phyloP scores from a whole-genome alignment of 2,329 filamentous ascomycete species.

The Xylariaceae sp. region DNA sequence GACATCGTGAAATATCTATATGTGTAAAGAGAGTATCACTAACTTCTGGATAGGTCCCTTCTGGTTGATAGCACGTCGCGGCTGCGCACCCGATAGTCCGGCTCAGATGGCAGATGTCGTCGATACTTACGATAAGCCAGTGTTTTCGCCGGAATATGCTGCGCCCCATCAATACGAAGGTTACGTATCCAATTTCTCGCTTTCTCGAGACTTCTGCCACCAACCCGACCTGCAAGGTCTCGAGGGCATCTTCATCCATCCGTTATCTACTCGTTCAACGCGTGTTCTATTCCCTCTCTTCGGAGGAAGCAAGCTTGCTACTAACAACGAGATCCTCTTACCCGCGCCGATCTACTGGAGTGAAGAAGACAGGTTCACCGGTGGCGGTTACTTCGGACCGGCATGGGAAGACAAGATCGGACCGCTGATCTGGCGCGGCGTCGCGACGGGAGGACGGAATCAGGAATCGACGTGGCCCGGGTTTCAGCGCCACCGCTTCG shows the following conservation, averaged over 20 bases:
- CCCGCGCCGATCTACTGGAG: constrained; percentile 66
- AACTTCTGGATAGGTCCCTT: constrained; percentile 39
- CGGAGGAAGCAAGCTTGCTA: constrained; percentile 61
- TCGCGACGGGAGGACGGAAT: constrained; percentile 60
- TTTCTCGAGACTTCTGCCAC: constrained; percentile 58
- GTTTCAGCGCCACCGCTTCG: constrained; percentile 71
- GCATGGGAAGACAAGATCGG: constrained; percentile 54
- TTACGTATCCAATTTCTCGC: constrained; percentile 57
- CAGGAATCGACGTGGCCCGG: constrained; percentile 59
- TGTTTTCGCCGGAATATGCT: constrained; percentile 42
- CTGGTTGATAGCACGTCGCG: constrained; percentile 53
- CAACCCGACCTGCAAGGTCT: constrained; percentile 58
- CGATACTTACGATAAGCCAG: constrained; percentile 41
- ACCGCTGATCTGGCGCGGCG: constrained; percentile 58
- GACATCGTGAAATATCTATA: neutral
- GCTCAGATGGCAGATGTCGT: constrained; percentile 46
- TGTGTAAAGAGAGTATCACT: neutral
- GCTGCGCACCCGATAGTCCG: constrained; percentile 58
- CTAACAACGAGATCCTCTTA: constrained; percentile 66
- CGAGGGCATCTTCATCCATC: constrained; percentile 60
- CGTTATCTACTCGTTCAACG: constrained; percentile 52
- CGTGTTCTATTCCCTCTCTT: constrained; percentile 60
- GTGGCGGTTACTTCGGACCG: constrained; percentile 47
- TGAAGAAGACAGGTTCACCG: constrained; percentile 57
- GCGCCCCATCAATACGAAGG: constrained; percentile 49